Evolutionary conservation across 305 asterid species (phyloP).

Genomic region (Ruellia speciosa): DNA sequence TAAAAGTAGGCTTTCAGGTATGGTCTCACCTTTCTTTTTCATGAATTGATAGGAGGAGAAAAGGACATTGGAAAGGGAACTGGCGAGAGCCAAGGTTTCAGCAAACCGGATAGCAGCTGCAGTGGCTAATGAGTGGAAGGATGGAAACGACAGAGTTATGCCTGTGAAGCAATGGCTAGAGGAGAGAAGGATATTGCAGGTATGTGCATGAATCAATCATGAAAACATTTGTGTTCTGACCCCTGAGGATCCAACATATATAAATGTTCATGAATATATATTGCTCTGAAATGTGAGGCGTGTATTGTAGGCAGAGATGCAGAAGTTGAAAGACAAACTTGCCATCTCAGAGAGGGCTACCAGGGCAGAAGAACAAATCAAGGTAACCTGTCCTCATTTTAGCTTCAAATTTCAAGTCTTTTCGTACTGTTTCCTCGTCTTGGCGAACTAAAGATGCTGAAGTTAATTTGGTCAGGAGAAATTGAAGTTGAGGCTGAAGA

Average conservation of each 20-base stretch:
- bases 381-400: slow-evolving; percentile 37
- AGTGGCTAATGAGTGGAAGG: slow-evolving; percentile 96
- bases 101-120: slow-evolving; percentile 72
- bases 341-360: slow-evolving; percentile 64
- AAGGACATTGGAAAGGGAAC: slow-evolving; percentile 80
- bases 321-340: slow-evolving; percentile 62
- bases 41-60: slow-evolving; percentile 62
- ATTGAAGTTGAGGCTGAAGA: slow-evolving; percentile 75
- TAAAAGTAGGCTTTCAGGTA: background rate
- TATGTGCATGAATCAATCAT: slow-evolving; percentile 16
- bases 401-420: background rate
- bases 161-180: slow-evolving; percentile 96
- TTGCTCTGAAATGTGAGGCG: background rate
- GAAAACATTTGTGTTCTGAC: background rate
- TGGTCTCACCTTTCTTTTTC: slow-evolving; percentile 16
- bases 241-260: too few species aligned
- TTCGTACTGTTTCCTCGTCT: slow-evolving; percentile 6
- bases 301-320: slow-evolving; percentile 64
- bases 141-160: slow-evolving; percentile 81
- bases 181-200: slow-evolving; percentile 80
- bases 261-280: background rate
- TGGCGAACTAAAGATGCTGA: slow-evolving; percentile 15
- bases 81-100: slow-evolving; percentile 73
- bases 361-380: slow-evolving; percentile 71
- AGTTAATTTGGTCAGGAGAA: slow-evolving; percentile 48